Evolutionary conservation across 1,139 yeast species (phyloP), one percentile per base, ranked within the genome.

Genomic region (Nakaseomyces glabratus): DNA sequence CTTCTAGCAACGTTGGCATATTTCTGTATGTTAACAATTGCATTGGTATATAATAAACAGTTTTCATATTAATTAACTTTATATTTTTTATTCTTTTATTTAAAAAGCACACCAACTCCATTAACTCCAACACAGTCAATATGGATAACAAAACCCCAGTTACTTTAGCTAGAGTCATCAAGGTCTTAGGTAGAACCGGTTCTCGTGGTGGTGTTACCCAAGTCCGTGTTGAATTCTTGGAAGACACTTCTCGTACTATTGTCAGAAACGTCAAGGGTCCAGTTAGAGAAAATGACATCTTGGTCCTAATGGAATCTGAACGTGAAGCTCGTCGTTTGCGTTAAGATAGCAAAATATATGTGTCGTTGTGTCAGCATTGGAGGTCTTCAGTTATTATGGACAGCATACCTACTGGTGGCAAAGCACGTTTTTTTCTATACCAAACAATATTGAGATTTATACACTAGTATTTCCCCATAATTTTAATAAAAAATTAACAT

Each of bases 201-300:
- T 88, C 96, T 67, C 88, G 97, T 77, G 98, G 98, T 81, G 97
- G 96, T 81, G 98, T 90, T 72, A 90, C 97, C 71, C 98, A 90
- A 74, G 97, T 90, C 69, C 88, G 98, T 73, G 97, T 90, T 63
- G 97, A 90, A 73, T 90, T 90, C 82, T 78, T 90, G 69, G 97
- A 88, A 69, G 97, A 90, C 68, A 73, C 93, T 62, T 74, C 95
- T 69, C 86, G 97, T 80, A 82, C 95, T 64, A 88, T 90, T 65
- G 96, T 90, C 76, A 86, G 98, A 82, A 90, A 90, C 79, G 98
- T 90, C 70, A 90, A 80, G 57, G 98, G 98, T 63, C 96, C 98
- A 69, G 97, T 88, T 68, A 85, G 97, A 75, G 97, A 88, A 73
- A 85, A 88, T 73, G 98, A 90, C 70, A 85, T 90, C 71, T 82